Base-by-base conservation (phyloP, 257 asterid genomes). In the Nicotiana tomentosiformis region DNA sequence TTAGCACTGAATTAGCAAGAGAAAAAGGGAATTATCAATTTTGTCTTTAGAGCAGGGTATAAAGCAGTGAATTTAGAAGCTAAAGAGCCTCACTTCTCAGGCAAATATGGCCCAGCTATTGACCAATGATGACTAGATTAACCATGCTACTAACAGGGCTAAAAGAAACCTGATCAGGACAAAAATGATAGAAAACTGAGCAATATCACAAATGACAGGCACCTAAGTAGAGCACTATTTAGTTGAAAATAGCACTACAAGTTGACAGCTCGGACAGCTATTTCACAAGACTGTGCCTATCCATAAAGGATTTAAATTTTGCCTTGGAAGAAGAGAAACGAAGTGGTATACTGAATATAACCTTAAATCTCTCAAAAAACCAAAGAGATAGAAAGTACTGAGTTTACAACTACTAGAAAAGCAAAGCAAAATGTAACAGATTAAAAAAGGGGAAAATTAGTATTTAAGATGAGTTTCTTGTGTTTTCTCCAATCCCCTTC, bases 391-490 rank as follows among this genome's bases (percentile, higher is more conserved):
- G 57, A 70, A 20, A 5, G 11, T 3, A 20, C 11, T 39, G 11
- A 70, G 57, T 70, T 43, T 6, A 70, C 57, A 70, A 39, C 78
- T 70, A 70, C 58, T 70, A n/a, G 58, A 70, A 70, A 39, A 70
- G 58, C 18, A 39, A 70, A n/a, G 58, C n/a, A 20, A 70, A 39
- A 37, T 35, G 2, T 18, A 10, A 12, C 57, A 70, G 32, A 39
- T 20, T 39, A n/a, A 69, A 39, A 39, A 39, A 20, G 30, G 5
- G 3, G 11, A n/a, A 17, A 37, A 11, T 4, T 10, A 39, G 12
- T 69, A 69, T 69, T 11, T 69, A 39, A n/a, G 39, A n/a, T 39
- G 33, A 69, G 18, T 11, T 39, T 69, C 78, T 39, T 69, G n/a
- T 67, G 78, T 69, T 39, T 69, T 69, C 33, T n/a, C 57, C 1